Percentiles rank a stretch among this genome's conserved stretches.
These are phyloP conservation scores for Cavenderia fasciculata DNA, from an alignment of 78 protist species.

Conservation along the genomic window DNA sequence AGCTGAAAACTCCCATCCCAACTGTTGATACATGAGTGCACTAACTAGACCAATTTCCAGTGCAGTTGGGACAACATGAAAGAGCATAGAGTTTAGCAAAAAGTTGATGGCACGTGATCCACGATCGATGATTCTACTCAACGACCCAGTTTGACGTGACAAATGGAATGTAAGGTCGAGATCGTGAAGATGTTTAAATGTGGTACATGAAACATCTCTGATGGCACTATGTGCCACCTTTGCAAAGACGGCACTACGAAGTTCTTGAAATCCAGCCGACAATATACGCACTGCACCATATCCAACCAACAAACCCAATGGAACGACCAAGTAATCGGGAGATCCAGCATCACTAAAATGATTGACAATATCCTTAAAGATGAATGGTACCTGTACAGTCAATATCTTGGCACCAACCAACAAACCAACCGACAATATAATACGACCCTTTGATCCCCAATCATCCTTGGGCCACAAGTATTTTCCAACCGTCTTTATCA, in stretches of 20 bases:
- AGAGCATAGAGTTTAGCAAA: conserved; percentile 81
- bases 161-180: conserved; percentile 92
- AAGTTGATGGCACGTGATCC: conserved; percentile 88
- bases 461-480: conserved; percentile 78
- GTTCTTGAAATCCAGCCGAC: conserved; percentile 74
- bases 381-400: conserved; percentile 86
- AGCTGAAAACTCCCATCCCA: conserved; percentile 77
- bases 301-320: conserved; percentile 21
- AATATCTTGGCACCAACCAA: conserved; percentile 61
- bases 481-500: conserved; percentile 47
- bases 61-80: conserved; percentile 91
- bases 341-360: not conserved
- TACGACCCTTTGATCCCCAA: conserved; percentile 42
- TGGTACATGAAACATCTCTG: conserved; percentile 67
- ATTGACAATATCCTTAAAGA: conserved; percentile 91
- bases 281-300: conserved; percentile 83
- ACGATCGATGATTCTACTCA: conserved; percentile 90
- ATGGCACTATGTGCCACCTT: conserved; percentile 86
- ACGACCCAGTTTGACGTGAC: conserved; percentile 90
- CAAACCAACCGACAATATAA: conserved; percentile 30
- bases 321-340: conserved; percentile 4
- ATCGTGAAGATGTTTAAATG: conserved; percentile 86
- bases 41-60: conserved; percentile 91
- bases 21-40: conserved; percentile 68
- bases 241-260: conserved; percentile 86